Evolutionary conservation across 176 grass and related monocot species (phyloP).

Genomic region (Chloris gayana): DNA sequence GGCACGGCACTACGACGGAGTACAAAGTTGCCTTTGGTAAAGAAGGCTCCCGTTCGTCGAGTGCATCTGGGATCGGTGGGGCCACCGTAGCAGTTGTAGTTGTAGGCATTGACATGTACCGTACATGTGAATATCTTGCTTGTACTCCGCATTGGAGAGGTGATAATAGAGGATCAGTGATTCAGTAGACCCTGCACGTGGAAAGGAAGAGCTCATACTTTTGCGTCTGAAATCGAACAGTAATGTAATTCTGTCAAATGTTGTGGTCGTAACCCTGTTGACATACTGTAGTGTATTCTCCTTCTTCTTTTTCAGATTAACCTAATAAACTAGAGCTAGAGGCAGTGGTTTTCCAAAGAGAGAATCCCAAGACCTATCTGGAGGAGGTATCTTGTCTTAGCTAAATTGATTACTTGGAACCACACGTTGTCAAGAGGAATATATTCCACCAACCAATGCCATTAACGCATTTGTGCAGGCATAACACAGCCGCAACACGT

Average conservation of each 20-base stretch:
- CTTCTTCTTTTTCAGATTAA: not conserved
- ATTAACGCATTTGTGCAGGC: not conserved
- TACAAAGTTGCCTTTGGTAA: conserved; percentile 37
- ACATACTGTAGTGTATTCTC: too few species aligned
- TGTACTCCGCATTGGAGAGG: not conserved
- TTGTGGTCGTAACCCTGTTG: not conserved
- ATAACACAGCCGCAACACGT: conserved; percentile 16
- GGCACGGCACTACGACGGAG: conserved; percentile 27
- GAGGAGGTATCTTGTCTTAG: conserved; percentile 16
- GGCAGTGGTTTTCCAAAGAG: not conserved
- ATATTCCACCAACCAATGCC: conserved; percentile 34
- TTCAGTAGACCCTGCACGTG: not conserved
- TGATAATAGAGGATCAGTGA: not conserved
- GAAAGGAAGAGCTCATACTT: conserved; percentile 1
- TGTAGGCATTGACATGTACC: not conserved
- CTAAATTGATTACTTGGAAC: conserved; percentile 8
- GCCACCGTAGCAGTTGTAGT: not conserved
- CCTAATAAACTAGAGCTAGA: not conserved
- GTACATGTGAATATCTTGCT: conserved; percentile 14
- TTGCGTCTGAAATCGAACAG: not conserved
- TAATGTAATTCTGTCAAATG: not conserved
- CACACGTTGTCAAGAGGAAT: conserved; percentile 6
- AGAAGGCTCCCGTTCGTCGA: conserved; percentile 2
- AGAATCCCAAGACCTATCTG: not conserved
- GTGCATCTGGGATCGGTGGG: not conserved